These are phyloP conservation scores for Neophaeococcomyces aloes DNA, from an alignment of 2,329 filamentous ascomycete genomes.

Conservation along the genomic window DNA sequence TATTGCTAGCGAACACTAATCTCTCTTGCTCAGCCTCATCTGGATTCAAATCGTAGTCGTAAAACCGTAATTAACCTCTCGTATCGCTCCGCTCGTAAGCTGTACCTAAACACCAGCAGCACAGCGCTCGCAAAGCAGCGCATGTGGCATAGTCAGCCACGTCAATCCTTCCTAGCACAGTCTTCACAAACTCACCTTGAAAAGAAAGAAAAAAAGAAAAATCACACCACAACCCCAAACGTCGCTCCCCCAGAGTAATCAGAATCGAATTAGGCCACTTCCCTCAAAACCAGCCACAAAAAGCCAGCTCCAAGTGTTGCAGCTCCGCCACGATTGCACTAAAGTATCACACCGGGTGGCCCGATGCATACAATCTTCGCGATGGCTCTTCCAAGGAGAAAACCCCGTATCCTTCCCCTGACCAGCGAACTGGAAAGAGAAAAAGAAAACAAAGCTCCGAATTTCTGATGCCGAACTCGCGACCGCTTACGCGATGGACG, in stretches of 20 bases:
- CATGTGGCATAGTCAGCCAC: slow-evolving; percentile 2
- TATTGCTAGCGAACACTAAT: too few relatives aligned
- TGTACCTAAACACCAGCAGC: not conserved
- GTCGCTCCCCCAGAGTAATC: slow-evolving; percentile 78
- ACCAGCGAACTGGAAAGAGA: too few relatives aligned
- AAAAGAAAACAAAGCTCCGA: slow-evolving; percentile 45
- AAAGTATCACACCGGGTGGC: slow-evolving; percentile 51
- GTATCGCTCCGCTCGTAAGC: too few relatives aligned
- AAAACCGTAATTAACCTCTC: not conserved
- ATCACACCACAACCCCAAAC: slow-evolving; percentile 41
- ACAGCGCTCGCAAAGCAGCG: not conserved
- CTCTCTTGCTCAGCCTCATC: too few relatives aligned
- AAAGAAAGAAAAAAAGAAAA: slow-evolving; percentile 32
- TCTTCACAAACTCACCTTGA: slow-evolving; percentile 10
- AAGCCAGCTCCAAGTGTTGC: slow-evolving; percentile 11
- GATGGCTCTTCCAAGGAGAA: slow-evolving; percentile 81
- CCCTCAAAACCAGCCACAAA: too few relatives aligned
- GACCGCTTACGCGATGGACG: slow-evolving; percentile 71
- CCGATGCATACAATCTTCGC: slow-evolving; percentile 68
- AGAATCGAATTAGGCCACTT: slow-evolving; percentile 72
- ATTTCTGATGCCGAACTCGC: slow-evolving; percentile 86
- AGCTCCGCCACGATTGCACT: slow-evolving; percentile 88
- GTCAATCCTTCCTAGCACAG: not conserved
- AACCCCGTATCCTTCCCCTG: slow-evolving; percentile 9
- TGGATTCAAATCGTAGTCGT: too few relatives aligned